phyloP scores from a whole-genome alignment of 2,329 filamentous ascomycete species.

The Aciculosporium take region DNA sequence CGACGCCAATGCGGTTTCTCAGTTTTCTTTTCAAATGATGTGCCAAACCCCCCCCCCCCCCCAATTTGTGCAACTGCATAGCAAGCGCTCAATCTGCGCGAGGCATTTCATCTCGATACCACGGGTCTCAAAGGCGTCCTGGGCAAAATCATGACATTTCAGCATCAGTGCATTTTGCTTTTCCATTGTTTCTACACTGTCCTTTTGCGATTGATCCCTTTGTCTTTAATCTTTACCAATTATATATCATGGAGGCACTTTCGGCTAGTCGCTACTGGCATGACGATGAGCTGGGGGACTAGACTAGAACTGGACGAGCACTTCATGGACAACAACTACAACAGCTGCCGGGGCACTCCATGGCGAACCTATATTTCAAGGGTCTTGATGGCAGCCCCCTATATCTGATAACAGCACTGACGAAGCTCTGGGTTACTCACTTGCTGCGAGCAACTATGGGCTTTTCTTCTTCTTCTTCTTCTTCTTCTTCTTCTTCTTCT shows the following conservation, averaged over 20 bases:
- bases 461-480: too few species aligned
- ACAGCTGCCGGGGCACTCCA: too few species aligned
- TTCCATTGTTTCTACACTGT: slow-evolving; percentile 5
- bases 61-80: slow-evolving; percentile 24
- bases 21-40: slow-evolving; percentile 16
- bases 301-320: background rate
- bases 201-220: background rate
- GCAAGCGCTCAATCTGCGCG: slow-evolving; percentile 27
- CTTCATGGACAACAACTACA: background rate
- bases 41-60: too few species aligned
- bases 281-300: too few species aligned
- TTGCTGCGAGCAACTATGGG: background rate
- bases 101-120: slow-evolving; percentile 31
- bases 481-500: too few species aligned
- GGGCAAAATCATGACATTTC: slow-evolving; percentile 13
- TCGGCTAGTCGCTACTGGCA: background rate
- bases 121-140: slow-evolving; percentile 19
- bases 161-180: slow-evolving; percentile 5
- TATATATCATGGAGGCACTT: background rate
- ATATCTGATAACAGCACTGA: background rate
- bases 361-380: background rate
- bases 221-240: slow-evolving; percentile 3
- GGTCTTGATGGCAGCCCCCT: too few species aligned
- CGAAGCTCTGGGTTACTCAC: background rate
- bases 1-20: slow-evolving; percentile 7